Evolutionary conservation across 2,329 filamentous ascomycete species (phyloP).

Genomic region (Alternaria brassicicola): DNA sequence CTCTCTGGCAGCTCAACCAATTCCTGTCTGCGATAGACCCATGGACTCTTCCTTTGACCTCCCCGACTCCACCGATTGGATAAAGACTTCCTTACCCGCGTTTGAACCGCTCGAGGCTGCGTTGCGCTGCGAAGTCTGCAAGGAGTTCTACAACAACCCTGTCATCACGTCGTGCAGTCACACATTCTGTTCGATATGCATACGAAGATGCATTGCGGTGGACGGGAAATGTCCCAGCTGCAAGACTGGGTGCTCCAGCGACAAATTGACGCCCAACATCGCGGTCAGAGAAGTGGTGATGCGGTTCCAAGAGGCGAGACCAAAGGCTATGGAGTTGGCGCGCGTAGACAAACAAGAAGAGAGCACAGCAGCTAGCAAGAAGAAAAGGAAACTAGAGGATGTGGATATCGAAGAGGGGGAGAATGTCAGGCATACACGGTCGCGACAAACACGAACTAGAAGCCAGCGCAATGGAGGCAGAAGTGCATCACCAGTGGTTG

Average conservation of each 20-base stretch:
- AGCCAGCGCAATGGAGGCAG: slow-evolving; percentile 41
- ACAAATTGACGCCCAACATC: slow-evolving; percentile 84
- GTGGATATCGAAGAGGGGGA: slow-evolving; percentile 54
- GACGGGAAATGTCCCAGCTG: slow-evolving; percentile 91
- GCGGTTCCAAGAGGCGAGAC: slow-evolving; percentile 71
- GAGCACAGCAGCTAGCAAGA: slow-evolving; percentile 17
- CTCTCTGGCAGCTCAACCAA: slow-evolving; percentile 10
- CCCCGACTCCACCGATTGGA: slow-evolving; percentile 85
- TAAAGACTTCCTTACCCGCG: slow-evolving; percentile 68
- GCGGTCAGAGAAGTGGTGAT: slow-evolving; percentile 84
- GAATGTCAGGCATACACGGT: slow-evolving; percentile 43
- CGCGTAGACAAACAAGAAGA: slow-evolving; percentile 48
- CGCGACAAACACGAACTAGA: slow-evolving; percentile 49
- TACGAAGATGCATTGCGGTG: slow-evolving; percentile 79
- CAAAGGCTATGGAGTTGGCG: slow-evolving; percentile 69
- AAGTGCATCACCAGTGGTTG: slow-evolving; percentile 41
- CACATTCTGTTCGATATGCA: slow-evolving; percentile 96
- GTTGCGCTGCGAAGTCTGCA: slow-evolving; percentile 94
- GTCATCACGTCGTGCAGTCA: slow-evolving; percentile 95
- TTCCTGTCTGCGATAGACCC: slow-evolving; percentile 9
- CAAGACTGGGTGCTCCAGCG: slow-evolving; percentile 77
- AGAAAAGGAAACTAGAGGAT: slow-evolving; percentile 59
- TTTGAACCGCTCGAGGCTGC: slow-evolving; percentile 79
- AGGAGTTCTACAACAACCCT: slow-evolving; percentile 93
- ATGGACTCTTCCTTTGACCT: slow-evolving; percentile 54